These are phyloP conservation scores for Mariannaea elegans DNA, from an alignment of 2,329 filamentous ascomycete species.

Conservation along the genomic window DNA sequence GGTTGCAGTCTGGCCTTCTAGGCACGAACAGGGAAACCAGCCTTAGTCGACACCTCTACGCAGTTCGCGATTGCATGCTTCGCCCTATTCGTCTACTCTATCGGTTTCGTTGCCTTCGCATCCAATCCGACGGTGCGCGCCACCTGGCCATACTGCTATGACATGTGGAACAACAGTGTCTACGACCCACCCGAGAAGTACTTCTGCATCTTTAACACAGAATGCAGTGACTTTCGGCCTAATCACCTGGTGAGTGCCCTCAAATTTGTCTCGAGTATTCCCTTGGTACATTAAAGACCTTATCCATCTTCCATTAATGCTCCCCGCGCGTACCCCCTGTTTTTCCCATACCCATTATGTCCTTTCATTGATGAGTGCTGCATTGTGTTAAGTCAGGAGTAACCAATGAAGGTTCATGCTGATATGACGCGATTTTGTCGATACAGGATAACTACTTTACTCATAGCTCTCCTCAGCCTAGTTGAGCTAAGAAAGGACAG, in stretches of 20 bases:
- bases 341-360: neutral
- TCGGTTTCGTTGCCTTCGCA: slow-evolving; percentile 9
- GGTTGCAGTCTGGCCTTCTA: neutral
- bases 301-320: no score
- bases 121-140: slow-evolving; percentile 3
- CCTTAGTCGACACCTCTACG: neutral
- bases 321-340: no score
- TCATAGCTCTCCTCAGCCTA: slow-evolving; percentile 4
- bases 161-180: slow-evolving; percentile 2
- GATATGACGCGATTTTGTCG: neutral
- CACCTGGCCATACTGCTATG: slow-evolving; percentile 8
- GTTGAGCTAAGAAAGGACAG: slow-evolving; percentile 6
- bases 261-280: neutral
- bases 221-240: slow-evolving; percentile 7
- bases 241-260: slow-evolving; percentile 10
- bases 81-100: slow-evolving; percentile 14
- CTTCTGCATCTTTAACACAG: slow-evolving; percentile 15
- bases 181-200: slow-evolving; percentile 8
- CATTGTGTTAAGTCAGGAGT: no score
- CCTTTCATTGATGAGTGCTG: no score
- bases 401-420: neutral
- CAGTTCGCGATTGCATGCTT: slow-evolving; percentile 14
- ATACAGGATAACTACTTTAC: slow-evolving; percentile 3
- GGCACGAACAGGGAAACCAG: neutral
- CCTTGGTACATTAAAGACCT: no score